Percentiles rank a stretch among this genome's conserved stretches.
These are phyloP conservation scores for Kwoniella sp. DNA, from an alignment of 768 basidiomycete genomes.

Conservation along the genomic window DNA sequence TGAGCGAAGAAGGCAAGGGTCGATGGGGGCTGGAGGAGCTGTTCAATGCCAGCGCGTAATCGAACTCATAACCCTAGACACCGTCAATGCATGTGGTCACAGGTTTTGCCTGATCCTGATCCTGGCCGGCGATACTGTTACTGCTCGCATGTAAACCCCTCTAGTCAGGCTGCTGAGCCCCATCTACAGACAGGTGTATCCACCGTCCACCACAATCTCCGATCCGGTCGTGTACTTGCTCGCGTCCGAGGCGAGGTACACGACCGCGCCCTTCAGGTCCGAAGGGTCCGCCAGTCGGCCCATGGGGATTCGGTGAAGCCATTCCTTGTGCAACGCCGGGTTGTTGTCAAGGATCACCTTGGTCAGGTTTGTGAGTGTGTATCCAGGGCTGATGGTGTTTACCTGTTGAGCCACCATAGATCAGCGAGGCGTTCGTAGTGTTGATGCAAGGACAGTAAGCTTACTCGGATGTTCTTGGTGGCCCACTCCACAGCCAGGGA, in stretches of 20 bases:
- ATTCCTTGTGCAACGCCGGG: constrained; percentile 63
- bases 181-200: constrained; percentile 60
- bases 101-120: no score
- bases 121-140: no score
- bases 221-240: constrained; percentile 84
- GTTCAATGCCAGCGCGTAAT: constrained; percentile 25
- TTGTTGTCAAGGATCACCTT: constrained; percentile 73
- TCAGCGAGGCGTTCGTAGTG: background rate
- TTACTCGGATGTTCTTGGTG: constrained; percentile 73
- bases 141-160: no score
- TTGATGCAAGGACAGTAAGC: background rate
- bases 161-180: background rate
- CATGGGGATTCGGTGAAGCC: constrained; percentile 48
- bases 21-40: constrained; percentile 37
- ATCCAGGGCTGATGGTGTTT: constrained; percentile 62
- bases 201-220: constrained; percentile 66
- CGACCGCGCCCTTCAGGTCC: constrained; percentile 79
- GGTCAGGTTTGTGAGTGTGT: constrained; percentile 89
- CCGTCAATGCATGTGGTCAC: no score
- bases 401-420: background rate
- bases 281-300: constrained; percentile 74
- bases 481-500: constrained; percentile 96
- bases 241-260: constrained; percentile 85
- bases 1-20: constrained; percentile 40
- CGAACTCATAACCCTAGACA: no score